phyloP scores from a whole-genome alignment of 2,329 filamentous ascomycete species.

The Ceratocystis variospora region DNA sequence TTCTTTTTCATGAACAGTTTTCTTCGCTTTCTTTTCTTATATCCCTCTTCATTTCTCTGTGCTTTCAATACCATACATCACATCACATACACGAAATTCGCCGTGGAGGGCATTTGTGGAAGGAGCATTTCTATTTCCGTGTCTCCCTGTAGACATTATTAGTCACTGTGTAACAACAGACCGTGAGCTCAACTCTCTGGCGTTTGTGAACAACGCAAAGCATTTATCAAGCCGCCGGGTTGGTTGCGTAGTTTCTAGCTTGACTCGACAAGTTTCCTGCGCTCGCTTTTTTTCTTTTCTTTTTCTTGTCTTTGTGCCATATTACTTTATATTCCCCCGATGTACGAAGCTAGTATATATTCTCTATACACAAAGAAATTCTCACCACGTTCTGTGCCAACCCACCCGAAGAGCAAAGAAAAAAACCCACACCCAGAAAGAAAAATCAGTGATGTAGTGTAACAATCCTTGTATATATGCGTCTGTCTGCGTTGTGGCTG shows the following conservation, averaged over 20 bases:
- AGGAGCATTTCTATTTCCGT: neutral
- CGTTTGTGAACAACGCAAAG: too few species aligned
- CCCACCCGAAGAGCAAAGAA: too few species aligned
- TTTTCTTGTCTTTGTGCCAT: neutral
- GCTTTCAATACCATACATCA: slow-evolving; percentile 4
- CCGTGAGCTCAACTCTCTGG: too few species aligned
- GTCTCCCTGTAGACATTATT: neutral
- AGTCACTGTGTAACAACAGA: neutral
- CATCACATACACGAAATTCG: neutral
- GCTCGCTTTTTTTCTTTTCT: neutral
- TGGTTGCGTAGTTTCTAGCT: too few species aligned
- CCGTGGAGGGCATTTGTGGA: neutral
- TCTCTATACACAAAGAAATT: neutral
- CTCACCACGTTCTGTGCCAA: neutral
- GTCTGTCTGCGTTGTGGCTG: too few species aligned
- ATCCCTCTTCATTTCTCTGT: slow-evolving; percentile 8
- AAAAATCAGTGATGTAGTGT: too few species aligned
- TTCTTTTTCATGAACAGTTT: neutral
- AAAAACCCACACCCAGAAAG: too few species aligned
- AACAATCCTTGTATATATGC: too few species aligned
- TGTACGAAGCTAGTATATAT: too few species aligned
- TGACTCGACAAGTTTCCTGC: too few species aligned
- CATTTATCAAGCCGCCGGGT: too few species aligned
- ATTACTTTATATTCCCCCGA: neutral
- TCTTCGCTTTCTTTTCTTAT: slow-evolving; percentile 8